phyloP scores from a whole-genome alignment of 805 yeast genomes.

The Spathaspora hagerdaliae region DNA sequence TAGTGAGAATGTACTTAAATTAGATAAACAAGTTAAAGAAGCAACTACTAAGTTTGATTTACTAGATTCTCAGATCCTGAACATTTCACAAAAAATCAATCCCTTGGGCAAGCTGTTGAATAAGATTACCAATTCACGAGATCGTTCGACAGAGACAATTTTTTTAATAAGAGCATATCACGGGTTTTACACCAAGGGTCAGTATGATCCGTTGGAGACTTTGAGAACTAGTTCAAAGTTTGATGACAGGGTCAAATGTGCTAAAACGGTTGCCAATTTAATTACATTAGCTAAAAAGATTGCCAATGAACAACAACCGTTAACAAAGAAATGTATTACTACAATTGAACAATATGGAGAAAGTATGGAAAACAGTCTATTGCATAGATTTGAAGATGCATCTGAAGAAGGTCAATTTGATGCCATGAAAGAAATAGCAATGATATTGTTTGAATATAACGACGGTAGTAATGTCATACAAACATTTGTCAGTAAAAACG shows the following conservation, averaged over 20 bases:
- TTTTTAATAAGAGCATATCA: slow-evolving; percentile 74
- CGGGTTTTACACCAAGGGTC: slow-evolving; percentile 60
- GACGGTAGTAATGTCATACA: slow-evolving; percentile 82
- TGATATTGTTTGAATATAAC: slow-evolving; percentile 72
- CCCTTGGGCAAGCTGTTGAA: slow-evolving; percentile 70
- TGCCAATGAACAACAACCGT: slow-evolving; percentile 49
- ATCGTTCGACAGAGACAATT: slow-evolving; percentile 67
- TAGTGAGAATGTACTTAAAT: slow-evolving; percentile 57
- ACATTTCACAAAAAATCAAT: slow-evolving; percentile 54
- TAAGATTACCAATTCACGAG: slow-evolving; percentile 66
- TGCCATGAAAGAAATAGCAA: slow-evolving; percentile 74
- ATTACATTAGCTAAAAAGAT: slow-evolving; percentile 63
- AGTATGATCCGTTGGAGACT: slow-evolving; percentile 52
- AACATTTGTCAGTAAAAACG: slow-evolving; percentile 77
- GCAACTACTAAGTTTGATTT: slow-evolving; percentile 46
- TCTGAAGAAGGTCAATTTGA: slow-evolving; percentile 63
- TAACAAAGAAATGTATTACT: slow-evolving; percentile 31
- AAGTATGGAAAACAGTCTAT: slow-evolving; percentile 64
- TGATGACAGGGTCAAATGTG: slow-evolving; percentile 62
- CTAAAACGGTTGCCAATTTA: slow-evolving; percentile 63
- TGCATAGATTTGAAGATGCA: slow-evolving; percentile 70
- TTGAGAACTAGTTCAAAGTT: slow-evolving; percentile 46
- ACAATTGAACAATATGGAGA: slow-evolving; percentile 71
- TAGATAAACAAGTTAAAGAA: slow-evolving; percentile 45
- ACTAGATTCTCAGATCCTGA: slow-evolving; percentile 51